Evolutionary conservation across 2,329 filamentous ascomycete genomes (phyloP).

Genomic region (Allantophomopsis cytisporea): DNA sequence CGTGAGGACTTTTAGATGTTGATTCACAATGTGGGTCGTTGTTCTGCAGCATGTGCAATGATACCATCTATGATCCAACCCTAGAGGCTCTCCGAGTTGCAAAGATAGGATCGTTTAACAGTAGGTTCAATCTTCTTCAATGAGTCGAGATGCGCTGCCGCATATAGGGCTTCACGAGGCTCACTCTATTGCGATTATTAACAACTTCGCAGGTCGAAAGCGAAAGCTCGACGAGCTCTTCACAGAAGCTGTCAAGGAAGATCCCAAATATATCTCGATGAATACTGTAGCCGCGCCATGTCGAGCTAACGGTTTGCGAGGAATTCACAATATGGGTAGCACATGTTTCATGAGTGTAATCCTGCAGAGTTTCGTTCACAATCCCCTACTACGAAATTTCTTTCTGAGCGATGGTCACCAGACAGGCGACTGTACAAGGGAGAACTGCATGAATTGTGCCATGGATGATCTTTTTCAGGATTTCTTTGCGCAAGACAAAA

Average conservation of each 20-base stretch:
- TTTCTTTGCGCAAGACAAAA: slow-evolving; percentile 60
- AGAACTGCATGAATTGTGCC: slow-evolving; percentile 53
- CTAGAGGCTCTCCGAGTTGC: slow-evolving; percentile 62
- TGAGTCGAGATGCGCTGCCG: not conserved
- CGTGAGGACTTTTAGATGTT: slow-evolving; percentile 40
- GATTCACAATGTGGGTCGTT: slow-evolving; percentile 64
- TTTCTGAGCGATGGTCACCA: slow-evolving; percentile 87
- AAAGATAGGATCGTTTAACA: slow-evolving; percentile 53
- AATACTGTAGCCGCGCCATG: slow-evolving; percentile 76
- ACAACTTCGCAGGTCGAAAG: slow-evolving; percentile 41
- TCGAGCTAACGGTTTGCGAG: slow-evolving; percentile 74
- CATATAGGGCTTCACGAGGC: not conserved
- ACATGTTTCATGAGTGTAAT: slow-evolving; percentile 98
- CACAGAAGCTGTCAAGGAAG: slow-evolving; percentile 50
- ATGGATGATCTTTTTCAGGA: slow-evolving; percentile 66
- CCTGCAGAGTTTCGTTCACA: slow-evolving; percentile 84
- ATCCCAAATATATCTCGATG: slow-evolving; percentile 60
- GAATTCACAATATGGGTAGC: slow-evolving; percentile 95
- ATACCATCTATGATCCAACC: slow-evolving; percentile 72
- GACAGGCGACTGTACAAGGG: slow-evolving; percentile 53
- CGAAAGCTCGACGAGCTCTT: slow-evolving; percentile 63
- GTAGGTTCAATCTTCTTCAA: slow-evolving; percentile 25
- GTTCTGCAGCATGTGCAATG: slow-evolving; percentile 71
- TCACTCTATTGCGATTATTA: slow-evolving; percentile 1
- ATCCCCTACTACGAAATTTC: slow-evolving; percentile 80